These are phyloP conservation scores for Discostella stelligeroides DNA, from an alignment of 108 stramenopile species.

Conservation along the genomic window DNA sequence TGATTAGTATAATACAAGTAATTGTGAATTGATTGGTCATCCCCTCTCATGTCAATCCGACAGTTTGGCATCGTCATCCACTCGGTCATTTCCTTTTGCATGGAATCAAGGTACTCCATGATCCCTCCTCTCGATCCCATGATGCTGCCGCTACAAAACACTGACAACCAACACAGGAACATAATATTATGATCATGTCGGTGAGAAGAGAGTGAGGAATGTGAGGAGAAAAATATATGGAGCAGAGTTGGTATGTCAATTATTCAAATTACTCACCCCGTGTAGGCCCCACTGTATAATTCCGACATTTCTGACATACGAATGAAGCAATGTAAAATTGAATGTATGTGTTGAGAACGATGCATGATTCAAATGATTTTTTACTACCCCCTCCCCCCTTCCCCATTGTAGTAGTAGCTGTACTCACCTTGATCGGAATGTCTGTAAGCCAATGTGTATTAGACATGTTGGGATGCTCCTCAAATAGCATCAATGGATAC, in stretches of 20 bases:
- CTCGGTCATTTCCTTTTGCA: slow-evolving; percentile 67
- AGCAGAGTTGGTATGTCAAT: not conserved
- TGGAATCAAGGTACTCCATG: slow-evolving; percentile 62
- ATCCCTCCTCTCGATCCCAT: slow-evolving; percentile 77
- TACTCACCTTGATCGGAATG: slow-evolving; percentile 10
- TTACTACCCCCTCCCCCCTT: too few species aligned
- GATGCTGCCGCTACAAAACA: slow-evolving; percentile 74
- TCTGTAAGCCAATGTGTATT: slow-evolving; percentile 67
- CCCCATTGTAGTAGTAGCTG: too few species aligned
- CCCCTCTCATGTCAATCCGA: slow-evolving; percentile 52
- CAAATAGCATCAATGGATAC: slow-evolving; percentile 58
- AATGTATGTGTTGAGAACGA: not conserved
- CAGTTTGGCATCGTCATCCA: slow-evolving; percentile 63
- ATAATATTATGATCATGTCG: too few species aligned
- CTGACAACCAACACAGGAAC: slow-evolving; percentile 35
- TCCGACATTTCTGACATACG: slow-evolving; percentile 11
- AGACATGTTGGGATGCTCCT: slow-evolving; percentile 56
- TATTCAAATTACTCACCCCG: not conserved
- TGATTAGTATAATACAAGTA: slow-evolving; percentile 71
- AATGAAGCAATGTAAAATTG: not conserved
- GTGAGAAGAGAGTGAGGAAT: not conserved
- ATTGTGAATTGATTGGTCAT: slow-evolving; percentile 84
- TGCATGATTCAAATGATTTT: not conserved
- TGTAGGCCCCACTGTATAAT: slow-evolving; percentile 24
- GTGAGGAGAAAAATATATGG: not conserved